Percentiles rank a stretch among this genome's conserved stretches.
These are phyloP conservation scores for Glarea lozoyensis DNA, from an alignment of 495 filamentous ascomycete species.

Conservation along the genomic window DNA sequence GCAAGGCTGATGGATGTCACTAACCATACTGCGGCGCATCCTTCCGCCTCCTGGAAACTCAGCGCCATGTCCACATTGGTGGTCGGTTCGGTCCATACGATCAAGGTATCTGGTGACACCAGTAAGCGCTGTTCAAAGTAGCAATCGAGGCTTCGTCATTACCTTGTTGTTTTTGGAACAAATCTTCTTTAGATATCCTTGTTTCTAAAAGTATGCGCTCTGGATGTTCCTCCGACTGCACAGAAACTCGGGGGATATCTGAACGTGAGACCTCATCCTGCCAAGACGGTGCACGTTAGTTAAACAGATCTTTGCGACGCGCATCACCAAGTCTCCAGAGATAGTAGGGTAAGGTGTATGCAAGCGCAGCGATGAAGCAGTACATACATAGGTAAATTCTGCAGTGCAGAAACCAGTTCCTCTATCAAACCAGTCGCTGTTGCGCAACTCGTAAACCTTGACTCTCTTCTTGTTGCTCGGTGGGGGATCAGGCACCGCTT, in stretches of 20 bases:
- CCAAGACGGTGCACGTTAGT: conserved; percentile 20
- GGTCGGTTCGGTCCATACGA: conserved; percentile 86
- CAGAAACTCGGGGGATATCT: conserved; percentile 80
- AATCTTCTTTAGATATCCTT: conserved; percentile 87
- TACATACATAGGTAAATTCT: conserved; percentile 60
- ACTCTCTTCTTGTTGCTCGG: conserved; percentile 89
- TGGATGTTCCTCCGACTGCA: conserved; percentile 88
- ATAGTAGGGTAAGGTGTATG: neutral
- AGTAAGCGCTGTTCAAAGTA: conserved; percentile 75
- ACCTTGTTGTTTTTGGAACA: conserved; percentile 98
- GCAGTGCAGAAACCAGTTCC: conserved; percentile 94
- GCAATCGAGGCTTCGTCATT: conserved; percentile 23
- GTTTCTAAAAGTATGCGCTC: conserved; percentile 78
- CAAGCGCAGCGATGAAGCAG: neutral
- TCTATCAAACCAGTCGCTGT: conserved; percentile 98
- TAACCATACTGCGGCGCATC: conserved; percentile 87
- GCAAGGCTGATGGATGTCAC: conserved; percentile 6
- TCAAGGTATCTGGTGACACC: conserved; percentile 95
- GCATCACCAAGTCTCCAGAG: neutral
- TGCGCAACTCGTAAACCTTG: conserved; percentile 96
- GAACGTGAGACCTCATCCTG: conserved; percentile 16
- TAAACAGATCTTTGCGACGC: conserved; percentile 12
- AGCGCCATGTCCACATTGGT: conserved; percentile 92
- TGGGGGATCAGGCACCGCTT: conserved; percentile 69
- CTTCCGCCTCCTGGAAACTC: conserved; percentile 96